Conservation (phyloP, 2,329 filamentous ascomycete species). For the Achaetomium macrosporum region DNA sequence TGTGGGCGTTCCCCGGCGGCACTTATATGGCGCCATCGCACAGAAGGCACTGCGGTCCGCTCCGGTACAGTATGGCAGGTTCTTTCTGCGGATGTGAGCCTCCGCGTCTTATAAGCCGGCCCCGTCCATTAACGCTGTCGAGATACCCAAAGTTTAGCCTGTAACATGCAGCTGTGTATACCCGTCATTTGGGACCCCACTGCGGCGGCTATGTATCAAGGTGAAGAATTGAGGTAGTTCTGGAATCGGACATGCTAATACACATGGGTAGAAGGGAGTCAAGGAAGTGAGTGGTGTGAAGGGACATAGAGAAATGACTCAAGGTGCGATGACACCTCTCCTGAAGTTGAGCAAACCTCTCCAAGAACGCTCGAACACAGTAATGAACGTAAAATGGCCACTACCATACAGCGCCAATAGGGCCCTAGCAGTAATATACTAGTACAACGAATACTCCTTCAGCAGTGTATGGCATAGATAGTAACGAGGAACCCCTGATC, state of each 20-base stretch:
- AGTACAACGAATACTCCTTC: too few species aligned
- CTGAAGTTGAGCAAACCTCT: too few species aligned
- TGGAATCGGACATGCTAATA: too few species aligned
- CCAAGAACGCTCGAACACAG: not conserved
- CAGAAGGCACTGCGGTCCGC: conserved; percentile 13
- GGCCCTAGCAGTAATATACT: too few species aligned
- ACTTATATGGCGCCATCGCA: conserved; percentile 4
- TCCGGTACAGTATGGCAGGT: conserved; percentile 1
- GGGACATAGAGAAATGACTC: too few species aligned
- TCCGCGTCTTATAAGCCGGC: conserved; percentile 14
- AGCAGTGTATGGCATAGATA: too few species aligned
- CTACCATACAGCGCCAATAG: not conserved
- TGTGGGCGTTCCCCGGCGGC: not conserved
- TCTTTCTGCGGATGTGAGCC: conserved; percentile 20
- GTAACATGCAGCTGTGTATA: not conserved
- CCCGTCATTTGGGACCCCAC: conserved; percentile 1
- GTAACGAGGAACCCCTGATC: too few species aligned
- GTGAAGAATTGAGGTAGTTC: not conserved
- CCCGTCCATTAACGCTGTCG: conserved; percentile 12
- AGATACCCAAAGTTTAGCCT: conserved; percentile 18
- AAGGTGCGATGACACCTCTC: too few species aligned
- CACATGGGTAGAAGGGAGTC: too few species aligned
- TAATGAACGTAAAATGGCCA: not conserved
- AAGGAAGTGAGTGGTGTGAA: too few species aligned
- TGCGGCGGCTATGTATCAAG: not conserved